A percentile compares a stretch with the other conserved stretches of the same genome.
Conservation (phyloP, 2,329 filamentous ascomycete species). For the Alternaria atra region DNA sequence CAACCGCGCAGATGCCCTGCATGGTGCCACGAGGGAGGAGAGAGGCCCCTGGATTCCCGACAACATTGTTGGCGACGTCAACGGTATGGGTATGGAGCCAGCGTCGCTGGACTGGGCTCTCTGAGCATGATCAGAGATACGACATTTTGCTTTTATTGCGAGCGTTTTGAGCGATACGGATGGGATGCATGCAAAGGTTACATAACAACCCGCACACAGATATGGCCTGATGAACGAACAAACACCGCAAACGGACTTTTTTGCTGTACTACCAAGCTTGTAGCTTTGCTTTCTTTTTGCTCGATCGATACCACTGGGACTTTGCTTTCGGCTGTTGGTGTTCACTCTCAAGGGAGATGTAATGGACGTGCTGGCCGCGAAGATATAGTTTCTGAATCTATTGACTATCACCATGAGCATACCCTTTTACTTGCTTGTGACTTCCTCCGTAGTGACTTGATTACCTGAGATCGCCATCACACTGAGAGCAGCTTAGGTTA, state of each 20-base stretch:
- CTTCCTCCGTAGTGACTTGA: neutral
- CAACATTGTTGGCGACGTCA: conserved; percentile 59
- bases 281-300: conserved; percentile 8
- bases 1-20: conserved; percentile 85
- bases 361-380: conserved; percentile 14
- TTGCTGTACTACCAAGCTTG: conserved; percentile 19
- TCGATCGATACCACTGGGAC: conserved; percentile 23
- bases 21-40: conserved; percentile 81
- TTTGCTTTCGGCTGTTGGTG: conserved; percentile 4
- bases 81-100: conserved; percentile 6
- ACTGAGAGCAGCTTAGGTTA: neutral
- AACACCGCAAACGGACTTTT: conserved; percentile 9
- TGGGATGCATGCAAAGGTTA: conserved; percentile 19
- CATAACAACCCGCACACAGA: conserved; percentile 30
- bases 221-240: conserved; percentile 18
- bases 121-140: conserved; percentile 8
- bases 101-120: conserved; percentile 10
- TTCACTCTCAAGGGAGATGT: conserved; percentile 5
- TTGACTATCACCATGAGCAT: neutral
- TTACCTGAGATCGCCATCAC: neutral
- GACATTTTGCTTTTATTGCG: conserved; percentile 7
- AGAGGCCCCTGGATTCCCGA: conserved; percentile 85
- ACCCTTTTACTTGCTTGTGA: neutral
- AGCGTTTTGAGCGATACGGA: conserved; percentile 18
- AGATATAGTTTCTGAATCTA: conserved; percentile 14